Percentiles rank a stretch among this genome's conserved stretches.
Conservation (phyloP, 345 rosid species). For the Arabis hirsuta region DNA sequence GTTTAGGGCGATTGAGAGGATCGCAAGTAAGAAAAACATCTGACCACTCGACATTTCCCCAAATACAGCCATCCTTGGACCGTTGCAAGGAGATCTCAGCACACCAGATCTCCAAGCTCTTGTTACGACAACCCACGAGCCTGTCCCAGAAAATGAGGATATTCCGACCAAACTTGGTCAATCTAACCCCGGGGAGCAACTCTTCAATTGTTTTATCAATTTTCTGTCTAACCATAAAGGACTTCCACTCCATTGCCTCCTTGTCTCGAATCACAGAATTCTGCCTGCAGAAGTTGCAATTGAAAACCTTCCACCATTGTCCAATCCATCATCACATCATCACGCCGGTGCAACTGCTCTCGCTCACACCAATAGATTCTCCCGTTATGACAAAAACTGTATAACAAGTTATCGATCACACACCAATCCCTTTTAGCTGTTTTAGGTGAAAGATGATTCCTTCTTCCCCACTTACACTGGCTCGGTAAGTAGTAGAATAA, state of each 20-base stretch:
- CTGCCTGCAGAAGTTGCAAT: constrained; percentile 42
- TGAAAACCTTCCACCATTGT: constrained; percentile 50
- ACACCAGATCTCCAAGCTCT: constrained; percentile 55
- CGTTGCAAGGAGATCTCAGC: constrained; percentile 57
- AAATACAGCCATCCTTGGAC: constrained; percentile 43
- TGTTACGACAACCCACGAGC: constrained; percentile 25
- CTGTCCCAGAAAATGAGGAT: constrained; percentile 67
- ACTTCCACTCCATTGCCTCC: background rate
- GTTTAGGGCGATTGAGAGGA: background rate
- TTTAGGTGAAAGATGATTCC: too few species aligned
- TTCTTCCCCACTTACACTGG: constrained; percentile 43
- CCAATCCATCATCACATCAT: constrained; percentile 43
- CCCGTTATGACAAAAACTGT: constrained; percentile 63
- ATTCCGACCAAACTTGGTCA: constrained; percentile 51
- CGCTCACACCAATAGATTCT: constrained; percentile 59
- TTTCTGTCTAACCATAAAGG: background rate
- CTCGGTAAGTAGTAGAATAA: background rate
- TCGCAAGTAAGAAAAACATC: background rate
- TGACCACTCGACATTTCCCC: constrained; percentile 57
- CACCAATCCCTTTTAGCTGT: constrained; percentile 46
- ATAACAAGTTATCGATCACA: constrained; percentile 60
- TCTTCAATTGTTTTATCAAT: background rate
- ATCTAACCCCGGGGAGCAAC: background rate
- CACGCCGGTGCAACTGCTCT: constrained; percentile 25
- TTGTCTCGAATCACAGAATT: constrained; percentile 59